Conservation (phyloP, 1,139 yeast genomes). For the Blastobotrys illinoisensis region DNA sequence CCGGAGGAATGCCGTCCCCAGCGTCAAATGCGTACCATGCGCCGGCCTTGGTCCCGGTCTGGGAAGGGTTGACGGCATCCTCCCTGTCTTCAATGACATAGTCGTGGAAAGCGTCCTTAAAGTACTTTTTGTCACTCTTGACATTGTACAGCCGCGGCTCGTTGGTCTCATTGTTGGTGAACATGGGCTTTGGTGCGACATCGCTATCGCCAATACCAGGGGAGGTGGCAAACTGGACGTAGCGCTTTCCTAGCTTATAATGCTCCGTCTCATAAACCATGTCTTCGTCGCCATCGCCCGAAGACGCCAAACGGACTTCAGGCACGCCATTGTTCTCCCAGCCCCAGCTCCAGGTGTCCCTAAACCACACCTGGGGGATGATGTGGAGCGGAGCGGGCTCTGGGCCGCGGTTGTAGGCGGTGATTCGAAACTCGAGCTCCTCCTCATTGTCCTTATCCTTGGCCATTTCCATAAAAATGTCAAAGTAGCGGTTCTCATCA, state of each 20-base stretch:
- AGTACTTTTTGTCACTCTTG: constrained; percentile 51
- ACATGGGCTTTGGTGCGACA: constrained; percentile 68
- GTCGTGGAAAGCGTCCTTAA: constrained; percentile 91
- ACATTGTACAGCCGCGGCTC: constrained; percentile 59
- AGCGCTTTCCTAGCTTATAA: constrained; percentile 66
- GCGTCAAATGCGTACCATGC: constrained; percentile 80
- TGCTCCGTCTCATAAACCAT: constrained; percentile 56
- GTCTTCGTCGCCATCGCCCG: constrained; percentile 1
- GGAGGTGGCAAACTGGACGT: constrained; percentile 78
- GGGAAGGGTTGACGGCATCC: constrained; percentile 62
- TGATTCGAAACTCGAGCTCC: constrained; percentile 74
- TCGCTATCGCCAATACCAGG: constrained; percentile 53
- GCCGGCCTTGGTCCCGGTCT: constrained; percentile 67
- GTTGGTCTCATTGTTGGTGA: constrained; percentile 90
- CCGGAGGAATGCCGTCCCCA: constrained; percentile 75
- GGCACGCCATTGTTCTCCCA: constrained; percentile 35
- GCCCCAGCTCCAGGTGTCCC: constrained; percentile 96
- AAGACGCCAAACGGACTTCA: neutral
- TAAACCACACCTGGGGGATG: constrained; percentile 76
- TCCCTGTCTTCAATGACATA: constrained; percentile 57
- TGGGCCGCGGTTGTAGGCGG: constrained; percentile 83
- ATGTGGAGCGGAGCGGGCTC: constrained; percentile 85
- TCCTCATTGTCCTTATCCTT: constrained; percentile 79
- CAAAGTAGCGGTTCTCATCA: constrained; percentile 79
- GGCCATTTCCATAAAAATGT: constrained; percentile 87